Conservation (phyloP, 2,329 filamentous ascomycete species). For the Lojkania enalia region DNA sequence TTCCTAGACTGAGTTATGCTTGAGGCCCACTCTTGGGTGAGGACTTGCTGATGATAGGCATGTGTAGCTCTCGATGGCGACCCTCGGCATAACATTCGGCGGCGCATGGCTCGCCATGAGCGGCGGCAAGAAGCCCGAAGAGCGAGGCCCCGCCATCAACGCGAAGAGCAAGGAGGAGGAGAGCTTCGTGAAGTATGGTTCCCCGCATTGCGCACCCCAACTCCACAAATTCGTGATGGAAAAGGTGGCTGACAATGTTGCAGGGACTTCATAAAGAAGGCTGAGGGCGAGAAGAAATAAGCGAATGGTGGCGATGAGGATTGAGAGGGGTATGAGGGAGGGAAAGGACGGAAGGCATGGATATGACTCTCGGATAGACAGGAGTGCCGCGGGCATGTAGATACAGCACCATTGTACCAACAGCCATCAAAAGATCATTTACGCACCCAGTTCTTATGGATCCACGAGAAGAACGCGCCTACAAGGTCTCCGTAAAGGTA, state of each 20-base stretch:
- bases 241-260: slow-evolving; percentile 12
- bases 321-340: not conserved
- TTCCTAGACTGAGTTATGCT: too few relatives aligned
- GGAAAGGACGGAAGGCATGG: not conserved
- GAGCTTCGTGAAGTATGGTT: slow-evolving; percentile 66
- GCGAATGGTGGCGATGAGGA: slow-evolving; percentile 3
- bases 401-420: slow-evolving; percentile 41
- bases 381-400: slow-evolving; percentile 24
- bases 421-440: slow-evolving; percentile 16
- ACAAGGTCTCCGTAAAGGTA: too few relatives aligned
- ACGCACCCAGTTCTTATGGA: too few relatives aligned
- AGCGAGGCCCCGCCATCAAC: slow-evolving; percentile 60
- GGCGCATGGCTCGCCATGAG: slow-evolving; percentile 41
- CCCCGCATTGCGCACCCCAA: not conserved
- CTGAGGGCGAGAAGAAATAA: slow-evolving; percentile 35
- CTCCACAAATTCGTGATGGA: not conserved
- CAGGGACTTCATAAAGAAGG: slow-evolving; percentile 46
- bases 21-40: too few relatives aligned
- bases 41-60: too few relatives aligned
- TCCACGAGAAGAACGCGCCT: too few relatives aligned
- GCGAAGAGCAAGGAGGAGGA: slow-evolving; percentile 69
- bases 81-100: slow-evolving; percentile 41
- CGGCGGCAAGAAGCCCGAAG: slow-evolving; percentile 50
- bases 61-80: slow-evolving; percentile 63
- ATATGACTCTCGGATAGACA: slow-evolving; percentile 17